Evolutionary conservation across 495 filamentous ascomycete species (phyloP), one percentile per base, ranked within the genome.

Genomic region (Penicillium canariense): DNA sequence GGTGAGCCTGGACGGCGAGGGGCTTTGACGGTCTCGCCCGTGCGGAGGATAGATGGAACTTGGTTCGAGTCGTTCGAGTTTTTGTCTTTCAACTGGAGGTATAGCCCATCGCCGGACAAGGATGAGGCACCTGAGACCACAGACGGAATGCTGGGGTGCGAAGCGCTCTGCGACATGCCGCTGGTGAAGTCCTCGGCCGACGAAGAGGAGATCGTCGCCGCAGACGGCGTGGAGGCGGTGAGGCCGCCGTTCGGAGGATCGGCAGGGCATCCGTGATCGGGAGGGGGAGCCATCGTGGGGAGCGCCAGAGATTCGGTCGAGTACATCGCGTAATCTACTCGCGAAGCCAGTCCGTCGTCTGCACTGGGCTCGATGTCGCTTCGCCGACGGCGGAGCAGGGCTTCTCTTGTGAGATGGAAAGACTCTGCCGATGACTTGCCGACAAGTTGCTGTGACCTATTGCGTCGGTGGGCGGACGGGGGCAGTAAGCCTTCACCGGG

Each of bases 121-220:
- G 88, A 91, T 25, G 87, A 89, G n/a, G 87, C 86, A n/a, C 87
- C 84, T 27, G 87, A 90, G 12, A 89, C 75, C 5, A 91, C 79
- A 34, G 88, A 88, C 3, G 88, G 88, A 5, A 91, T 79, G 36
- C 87, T 89, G 12, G 88, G 87, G 56, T 90, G 85, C 14, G 87
- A 89, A 32, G 79, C 83, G 63, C 84, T 88, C 34, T 81, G 81
- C 23, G 81, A 79, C 68, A 81, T 84, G 47, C 72, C 78, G 20
- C 84, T 83, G 8, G 78, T 72, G 50, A 78, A 75, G 38, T 83
- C 77, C 52, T 82, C 80, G 14, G 70, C 69, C 20, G 77, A 77
- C 1, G 74, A 73, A 5, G 77, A 77, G 17, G 76, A 75, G 1
- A 83, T 76, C 38, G 79, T 83, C 18, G 70, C 67, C 7, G 79